Base-by-base conservation (phyloP, 768 basidiomycete species). In the Boletellus emodensis region DNA sequence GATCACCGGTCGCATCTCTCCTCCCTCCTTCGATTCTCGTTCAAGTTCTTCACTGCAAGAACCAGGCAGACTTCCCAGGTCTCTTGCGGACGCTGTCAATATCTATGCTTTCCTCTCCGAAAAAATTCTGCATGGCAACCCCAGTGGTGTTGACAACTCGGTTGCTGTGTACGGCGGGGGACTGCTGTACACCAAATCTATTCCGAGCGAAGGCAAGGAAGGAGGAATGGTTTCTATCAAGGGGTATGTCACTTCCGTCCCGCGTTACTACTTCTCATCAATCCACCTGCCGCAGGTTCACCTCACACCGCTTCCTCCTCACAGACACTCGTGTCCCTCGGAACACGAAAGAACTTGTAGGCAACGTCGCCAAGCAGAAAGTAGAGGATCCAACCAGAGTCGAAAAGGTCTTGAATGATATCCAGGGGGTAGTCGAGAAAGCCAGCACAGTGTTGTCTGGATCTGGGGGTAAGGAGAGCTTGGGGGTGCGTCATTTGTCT, bases 61-160 rank as follows among this genome's bases (percentile, higher is more conserved):
- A 24, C 74, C 74, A 20, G 72, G 77, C n/a, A 82, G 85, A 48
- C 75, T 93, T 57, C 73, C 86, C 17, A 74, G 72, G 34, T 63
- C 68, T 11, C 71, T 83, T 28, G 89, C 91, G 5, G 86, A 94
- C 56, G 76, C 85, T 55, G 84, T 94, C 57, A 97, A 99, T 68
- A 76, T 78, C 41, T 97, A 93, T 84, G 93, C 96, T 17, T 98
- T 96, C 70, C 74, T 97, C 45, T 80, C 87, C 11, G 96, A 99
- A 73, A 98, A 98, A 70, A 87, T 99, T 37, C 72, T 97, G 44
- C 96, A 99, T 65, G 96, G 96, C 1, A 98, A 89, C 61, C 96
- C 96, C 3, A 95, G 92, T 60, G 96, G 96, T 9, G 89, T 99
- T 20, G 96, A 99, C 67, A 98, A 99, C 67, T 89, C 94, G 17